Percentiles rank a stretch among this genome's conserved stretches.
Evolutionary conservation across 2,329 filamentous ascomycete genomes (phyloP).

Genomic region (Diaporthe batatas): DNA sequence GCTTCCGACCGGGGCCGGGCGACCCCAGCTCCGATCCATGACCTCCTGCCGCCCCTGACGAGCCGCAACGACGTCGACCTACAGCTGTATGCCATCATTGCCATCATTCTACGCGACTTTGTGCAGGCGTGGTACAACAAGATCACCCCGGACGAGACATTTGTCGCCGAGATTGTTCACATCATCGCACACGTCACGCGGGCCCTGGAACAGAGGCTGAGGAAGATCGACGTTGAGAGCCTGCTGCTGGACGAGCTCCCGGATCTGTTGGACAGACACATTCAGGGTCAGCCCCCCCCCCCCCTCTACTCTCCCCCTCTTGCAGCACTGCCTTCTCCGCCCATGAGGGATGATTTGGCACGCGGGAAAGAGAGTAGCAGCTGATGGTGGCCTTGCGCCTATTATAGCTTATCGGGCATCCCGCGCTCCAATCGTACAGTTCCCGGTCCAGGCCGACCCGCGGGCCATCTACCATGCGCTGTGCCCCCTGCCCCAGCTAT

Average conservation of each 20-base stretch:
- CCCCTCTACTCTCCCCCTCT: no score
- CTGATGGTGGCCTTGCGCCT: conserved; percentile 43
- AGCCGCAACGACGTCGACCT: conserved; percentile 95
- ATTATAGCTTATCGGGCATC: conserved; percentile 78
- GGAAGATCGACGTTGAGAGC: conserved; percentile 85
- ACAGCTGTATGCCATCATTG: conserved; percentile 92
- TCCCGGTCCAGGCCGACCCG: conserved; percentile 71
- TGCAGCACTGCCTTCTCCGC: conserved; percentile 17
- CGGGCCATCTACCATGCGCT: conserved; percentile 86
- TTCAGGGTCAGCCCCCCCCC: conserved; percentile 71
- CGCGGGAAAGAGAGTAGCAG: conserved; percentile 10
- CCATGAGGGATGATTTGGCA: neutral
- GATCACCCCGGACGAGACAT: conserved; percentile 90
- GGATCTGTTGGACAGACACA: conserved; percentile 82
- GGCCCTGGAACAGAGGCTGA: conserved; percentile 86
- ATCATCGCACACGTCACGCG: conserved; percentile 93
- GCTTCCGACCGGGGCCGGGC: conserved; percentile 68
- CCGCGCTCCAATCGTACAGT: conserved; percentile 67
- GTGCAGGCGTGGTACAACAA: conserved; percentile 93
- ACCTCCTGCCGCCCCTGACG: conserved; percentile 89
- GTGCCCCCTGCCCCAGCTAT: conserved; percentile 83
- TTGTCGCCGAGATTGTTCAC: conserved; percentile 88
- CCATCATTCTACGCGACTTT: conserved; percentile 90
- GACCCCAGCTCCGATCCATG: conserved; percentile 75
- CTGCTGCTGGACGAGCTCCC: conserved; percentile 90